Base-by-base conservation (phyloP, 345 rosid species). In the Stellera chamaejasme region DNA sequence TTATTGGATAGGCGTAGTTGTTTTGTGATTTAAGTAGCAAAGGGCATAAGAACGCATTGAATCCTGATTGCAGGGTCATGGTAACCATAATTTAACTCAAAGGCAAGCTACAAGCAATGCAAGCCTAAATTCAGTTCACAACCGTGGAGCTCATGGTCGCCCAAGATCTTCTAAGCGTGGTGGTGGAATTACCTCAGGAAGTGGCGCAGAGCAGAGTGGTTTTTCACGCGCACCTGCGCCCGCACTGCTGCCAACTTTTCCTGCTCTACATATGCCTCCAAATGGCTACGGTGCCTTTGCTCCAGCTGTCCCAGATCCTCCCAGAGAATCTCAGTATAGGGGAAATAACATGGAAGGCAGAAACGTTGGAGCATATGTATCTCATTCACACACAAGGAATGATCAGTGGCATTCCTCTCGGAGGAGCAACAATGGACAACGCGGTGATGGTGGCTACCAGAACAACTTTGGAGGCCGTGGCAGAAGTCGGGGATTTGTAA, bases 401-500 rank as follows among this genome's bases (percentile, higher is more conserved):
- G 84, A 74, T 47, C 72, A 69, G 48, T 60, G 84, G 25, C 73
- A 63, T 67, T 62, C 75, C 25, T 63, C 79, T 5, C 67, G 83
- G 36, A 77, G 83, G 50, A 76, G 80, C 55, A 78, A 67, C 67
- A 66, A 66, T 72, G 80, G 82, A 45, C 67, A 71, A 13, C 81
- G 79, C 47, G 77, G 83, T 36, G 87, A 77, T 28, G 75, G 79
- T 55, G 52, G 66, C 13, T 68, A 73, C 47, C 76, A 75, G 50
- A 65, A 74, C 65, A 72, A 61, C 72, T 67, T 48, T 48, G 73
- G 78, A 14, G 66, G 63, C 25, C 69, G 80, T 13, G 75, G 72
- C 48, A 79, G 82, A 47, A 77, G 66, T 65, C 65, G 92, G 67
- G 78, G 73, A 50, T 77, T 67, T 66, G 60, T 65, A 41, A 69